Evolutionary conservation across 306 rosid genomes (phyloP).

Genomic region (Carpinus fangiana): DNA sequence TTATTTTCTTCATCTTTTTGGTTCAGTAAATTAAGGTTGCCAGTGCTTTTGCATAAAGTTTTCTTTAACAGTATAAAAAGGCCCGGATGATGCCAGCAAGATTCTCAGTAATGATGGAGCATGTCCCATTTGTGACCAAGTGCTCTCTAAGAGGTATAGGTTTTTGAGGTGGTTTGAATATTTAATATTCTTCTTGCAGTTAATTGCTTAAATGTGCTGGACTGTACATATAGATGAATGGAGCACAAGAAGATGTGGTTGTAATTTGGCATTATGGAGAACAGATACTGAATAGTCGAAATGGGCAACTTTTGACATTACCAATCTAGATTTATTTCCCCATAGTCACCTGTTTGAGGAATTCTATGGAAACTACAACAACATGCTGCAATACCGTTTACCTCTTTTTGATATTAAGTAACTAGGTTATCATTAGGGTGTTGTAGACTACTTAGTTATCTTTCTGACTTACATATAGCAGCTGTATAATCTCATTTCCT

Average conservation of each 20-base stretch:
- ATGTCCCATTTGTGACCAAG: conserved; percentile 96
- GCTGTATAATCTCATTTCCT: conserved; percentile 5
- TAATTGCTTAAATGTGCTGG: neutral
- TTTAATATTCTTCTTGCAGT: conserved; percentile 5
- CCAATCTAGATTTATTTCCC: conserved; percentile 1
- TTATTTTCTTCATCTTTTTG: neutral
- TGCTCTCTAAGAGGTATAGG: conserved; percentile 90
- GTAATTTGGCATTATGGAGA: neutral
- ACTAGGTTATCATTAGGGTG: conserved; percentile 16
- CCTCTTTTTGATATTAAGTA: conserved; percentile 12
- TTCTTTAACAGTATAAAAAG: conserved; percentile 61
- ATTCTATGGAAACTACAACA: conserved; percentile 7
- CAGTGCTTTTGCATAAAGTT: conserved; percentile 11
- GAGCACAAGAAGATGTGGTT: conserved; percentile 14
- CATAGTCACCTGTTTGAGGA: neutral
- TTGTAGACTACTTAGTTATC: conserved; percentile 5
- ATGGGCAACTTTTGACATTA: conserved; percentile 12
- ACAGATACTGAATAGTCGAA: neutral
- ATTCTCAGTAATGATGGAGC: conserved; percentile 89
- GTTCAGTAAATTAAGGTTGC: conserved; percentile 1
- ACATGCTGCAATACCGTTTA: conserved; percentile 14
- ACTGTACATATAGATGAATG: conserved; percentile 1
- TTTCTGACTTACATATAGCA: conserved; percentile 13
- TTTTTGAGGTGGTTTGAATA: conserved; percentile 2
- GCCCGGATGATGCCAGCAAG: conserved; percentile 95